phyloP scores from a whole-genome alignment of 345 rosid genomes.

The Sonneratia alba region DNA sequence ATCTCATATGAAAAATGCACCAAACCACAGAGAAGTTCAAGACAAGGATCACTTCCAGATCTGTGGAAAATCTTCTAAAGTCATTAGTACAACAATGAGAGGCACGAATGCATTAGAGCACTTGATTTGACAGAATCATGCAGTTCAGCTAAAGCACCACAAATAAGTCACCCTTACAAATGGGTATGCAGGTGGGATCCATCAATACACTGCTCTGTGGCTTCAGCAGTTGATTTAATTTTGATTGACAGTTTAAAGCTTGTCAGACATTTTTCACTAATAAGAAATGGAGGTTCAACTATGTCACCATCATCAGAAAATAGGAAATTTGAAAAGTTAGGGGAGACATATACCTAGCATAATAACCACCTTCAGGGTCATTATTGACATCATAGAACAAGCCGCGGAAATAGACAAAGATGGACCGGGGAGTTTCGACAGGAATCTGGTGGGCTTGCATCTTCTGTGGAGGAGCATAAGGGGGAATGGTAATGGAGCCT shows the following conservation, averaged over 20 bases:
- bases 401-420: slow-evolving; percentile 92
- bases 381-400: slow-evolving; percentile 88
- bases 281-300: background rate
- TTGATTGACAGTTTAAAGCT: background rate
- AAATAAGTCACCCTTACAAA: background rate
- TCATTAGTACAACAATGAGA: background rate
- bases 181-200: background rate
- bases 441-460: slow-evolving; percentile 83
- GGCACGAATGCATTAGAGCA: background rate
- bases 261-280: background rate
- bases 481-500: slow-evolving; percentile 91
- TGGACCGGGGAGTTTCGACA: slow-evolving; percentile 67
- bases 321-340: background rate
- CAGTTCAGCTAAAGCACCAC: background rate
- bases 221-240: background rate
- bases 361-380: slow-evolving; percentile 96
- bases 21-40: background rate
- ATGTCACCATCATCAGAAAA: background rate
- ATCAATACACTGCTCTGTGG: background rate
- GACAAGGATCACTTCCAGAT: background rate
- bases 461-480: slow-evolving; percentile 93
- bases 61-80: background rate
- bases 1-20: background rate
- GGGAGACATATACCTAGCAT: slow-evolving; percentile 56
- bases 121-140: background rate